Evolutionary conservation across 1,139 yeast genomes (phyloP).

Genomic region (Saccharomyces pastorianus): DNA sequence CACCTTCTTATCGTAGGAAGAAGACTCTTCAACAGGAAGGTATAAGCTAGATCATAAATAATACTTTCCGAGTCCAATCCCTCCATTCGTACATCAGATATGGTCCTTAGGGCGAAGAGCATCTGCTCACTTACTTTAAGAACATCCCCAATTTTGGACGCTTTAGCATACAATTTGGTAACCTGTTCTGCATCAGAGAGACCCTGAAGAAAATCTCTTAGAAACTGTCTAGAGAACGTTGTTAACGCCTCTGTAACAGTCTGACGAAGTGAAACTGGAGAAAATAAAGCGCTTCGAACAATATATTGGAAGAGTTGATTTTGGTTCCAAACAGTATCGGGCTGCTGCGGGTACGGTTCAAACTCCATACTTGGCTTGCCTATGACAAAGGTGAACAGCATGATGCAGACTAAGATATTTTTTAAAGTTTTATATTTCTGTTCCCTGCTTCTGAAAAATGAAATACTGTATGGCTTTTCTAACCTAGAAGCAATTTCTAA

Average conservation of each 20-base stretch:
- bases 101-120: neutral
- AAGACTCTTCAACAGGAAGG: slow-evolving; percentile 17
- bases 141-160: neutral
- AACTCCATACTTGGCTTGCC: slow-evolving; percentile 18
- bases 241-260: slow-evolving; percentile 16
- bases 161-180: neutral
- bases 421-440: slow-evolving; percentile 30
- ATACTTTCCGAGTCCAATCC: slow-evolving; percentile 4
- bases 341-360: slow-evolving; percentile 13
- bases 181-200: neutral
- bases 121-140: neutral
- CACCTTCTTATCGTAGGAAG: slow-evolving; percentile 26
- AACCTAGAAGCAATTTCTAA: slow-evolving; percentile 48
- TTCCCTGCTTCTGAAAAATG: slow-evolving; percentile 33
- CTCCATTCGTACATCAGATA: neutral
- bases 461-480: slow-evolving; percentile 33
- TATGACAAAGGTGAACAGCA: slow-evolving; percentile 24
- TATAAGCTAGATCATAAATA: slow-evolving; percentile 16
- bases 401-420: slow-evolving; percentile 33
- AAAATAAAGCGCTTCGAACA: slow-evolving; percentile 18
- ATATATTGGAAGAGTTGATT: slow-evolving; percentile 29
- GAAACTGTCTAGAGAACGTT: slow-evolving; percentile 14
- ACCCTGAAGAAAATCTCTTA: slow-evolving; percentile 14
- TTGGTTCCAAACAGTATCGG: slow-evolving; percentile 12
- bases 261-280: slow-evolving; percentile 14